Percentiles rank a stretch among this genome's conserved stretches.
Evolutionary conservation across 1,284 basidiomycete genomes (phyloP).

Genomic region (Cerioporus squamosus): DNA sequence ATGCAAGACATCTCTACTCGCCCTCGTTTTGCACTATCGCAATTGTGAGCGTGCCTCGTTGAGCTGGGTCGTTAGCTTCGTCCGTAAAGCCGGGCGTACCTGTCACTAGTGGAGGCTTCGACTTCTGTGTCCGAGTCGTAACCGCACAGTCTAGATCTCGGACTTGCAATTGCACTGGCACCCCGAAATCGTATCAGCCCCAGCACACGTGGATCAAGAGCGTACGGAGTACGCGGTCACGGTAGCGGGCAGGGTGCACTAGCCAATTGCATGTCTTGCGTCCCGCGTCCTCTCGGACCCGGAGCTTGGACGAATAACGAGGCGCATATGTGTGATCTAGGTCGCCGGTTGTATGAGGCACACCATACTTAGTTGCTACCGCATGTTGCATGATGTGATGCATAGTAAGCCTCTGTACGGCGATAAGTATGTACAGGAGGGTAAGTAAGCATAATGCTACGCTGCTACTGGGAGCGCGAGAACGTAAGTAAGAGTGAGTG

Average conservation of each 20-base stretch:
- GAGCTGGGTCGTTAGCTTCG: too few species aligned
- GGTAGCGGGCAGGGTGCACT: neutral
- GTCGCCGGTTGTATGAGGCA: too few species aligned
- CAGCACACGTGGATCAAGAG: constrained; percentile 20
- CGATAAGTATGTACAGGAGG: neutral
- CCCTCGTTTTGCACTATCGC: too few species aligned
- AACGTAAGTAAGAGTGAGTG: neutral
- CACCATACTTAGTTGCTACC: too few species aligned
- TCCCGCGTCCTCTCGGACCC: neutral
- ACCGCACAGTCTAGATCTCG: too few species aligned
- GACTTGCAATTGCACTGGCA: neutral
- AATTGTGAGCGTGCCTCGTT: too few species aligned
- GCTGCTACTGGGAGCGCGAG: neutral
- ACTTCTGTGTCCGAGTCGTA: neutral
- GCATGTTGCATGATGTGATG: neutral
- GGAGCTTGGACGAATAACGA: neutral
- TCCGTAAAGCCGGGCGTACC: too few species aligned
- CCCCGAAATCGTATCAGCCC: constrained; percentile 20
- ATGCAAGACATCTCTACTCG: too few species aligned
- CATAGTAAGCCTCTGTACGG: neutral
- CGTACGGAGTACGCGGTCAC: neutral
- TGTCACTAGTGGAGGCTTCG: neutral
- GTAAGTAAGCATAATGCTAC: neutral
- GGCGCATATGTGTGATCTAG: neutral
- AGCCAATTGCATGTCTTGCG: too few species aligned